Conservation (phyloP, 768 basidiomycete species). For the Podaxis sp. region DNA sequence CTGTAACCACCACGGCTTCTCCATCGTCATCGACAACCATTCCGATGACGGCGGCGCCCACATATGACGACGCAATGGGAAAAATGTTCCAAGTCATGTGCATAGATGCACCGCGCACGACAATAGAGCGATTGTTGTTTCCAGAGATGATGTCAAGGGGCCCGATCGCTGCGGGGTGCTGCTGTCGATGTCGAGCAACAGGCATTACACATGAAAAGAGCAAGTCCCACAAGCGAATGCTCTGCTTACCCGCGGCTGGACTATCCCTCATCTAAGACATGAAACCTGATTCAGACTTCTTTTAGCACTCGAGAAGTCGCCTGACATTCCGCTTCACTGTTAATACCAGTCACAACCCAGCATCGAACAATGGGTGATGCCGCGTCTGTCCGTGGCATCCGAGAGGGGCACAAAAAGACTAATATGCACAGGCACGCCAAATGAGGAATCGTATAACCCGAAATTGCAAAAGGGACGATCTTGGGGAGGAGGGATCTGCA, state of each 20-base stretch:
- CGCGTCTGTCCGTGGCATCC: not conserved
- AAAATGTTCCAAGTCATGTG: not conserved
- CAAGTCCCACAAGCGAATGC: not conserved
- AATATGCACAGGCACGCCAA: not conserved
- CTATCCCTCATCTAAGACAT: slow-evolving; percentile 3
- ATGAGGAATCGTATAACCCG: not conserved
- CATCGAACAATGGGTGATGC: not conserved
- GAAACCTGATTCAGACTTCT: slow-evolving; percentile 1
- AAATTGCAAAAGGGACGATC: slow-evolving; percentile 8
- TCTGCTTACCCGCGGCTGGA: not conserved
- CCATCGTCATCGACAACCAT: not conserved
- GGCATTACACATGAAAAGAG: not conserved
- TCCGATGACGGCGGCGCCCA: not conserved
- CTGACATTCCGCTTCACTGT: not conserved
- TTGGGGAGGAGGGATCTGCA: slow-evolving; percentile 3
- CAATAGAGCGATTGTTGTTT: not conserved
- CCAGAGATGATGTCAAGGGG: not conserved
- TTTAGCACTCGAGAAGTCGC: not conserved
- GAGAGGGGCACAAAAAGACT: not conserved
- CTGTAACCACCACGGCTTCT: slow-evolving; percentile 5
- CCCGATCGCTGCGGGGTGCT: slow-evolving; percentile 4
- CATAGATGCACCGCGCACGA: not conserved
- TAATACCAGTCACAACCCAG: not conserved
- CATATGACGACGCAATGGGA: not conserved
- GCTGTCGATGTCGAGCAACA: not conserved